Evolutionary conservation across 2,329 filamentous ascomycete genomes (phyloP).

Genomic region (Sclerotinia sclerotiorum): DNA sequence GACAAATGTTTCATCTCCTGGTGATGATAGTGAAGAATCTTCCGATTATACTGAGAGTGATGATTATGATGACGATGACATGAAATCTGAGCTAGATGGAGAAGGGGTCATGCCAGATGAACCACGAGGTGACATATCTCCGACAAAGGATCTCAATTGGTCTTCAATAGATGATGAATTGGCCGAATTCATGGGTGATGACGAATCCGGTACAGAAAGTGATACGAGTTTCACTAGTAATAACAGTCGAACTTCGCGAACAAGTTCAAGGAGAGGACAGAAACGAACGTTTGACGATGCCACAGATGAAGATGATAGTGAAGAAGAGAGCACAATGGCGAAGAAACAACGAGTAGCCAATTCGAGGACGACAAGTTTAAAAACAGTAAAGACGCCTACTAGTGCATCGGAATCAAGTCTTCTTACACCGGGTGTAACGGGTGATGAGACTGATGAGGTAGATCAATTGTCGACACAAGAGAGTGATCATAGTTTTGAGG

Average conservation of each 20-base stretch:
- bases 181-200: conserved; percentile 66
- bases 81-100: conserved; percentile 44
- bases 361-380: conserved; percentile 49
- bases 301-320: conserved; percentile 49
- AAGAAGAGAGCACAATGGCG: conserved; percentile 48
- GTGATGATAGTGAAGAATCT: conserved; percentile 43
- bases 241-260: conserved; percentile 31
- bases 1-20: conserved; percentile 47
- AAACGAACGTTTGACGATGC: conserved; percentile 41
- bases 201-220: conserved; percentile 51
- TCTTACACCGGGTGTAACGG: conserved; percentile 46
- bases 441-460: conserved; percentile 43
- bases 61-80: conserved; percentile 40
- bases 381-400: conserved; percentile 47
- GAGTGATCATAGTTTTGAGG: conserved; percentile 30
- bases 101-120: conserved; percentile 53
- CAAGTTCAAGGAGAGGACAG: conserved; percentile 28
- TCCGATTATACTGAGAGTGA: conserved; percentile 41
- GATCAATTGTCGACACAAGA: conserved; percentile 39
- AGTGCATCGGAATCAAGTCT: conserved; percentile 44
- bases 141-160: conserved; percentile 62
- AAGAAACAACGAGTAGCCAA: conserved; percentile 54
- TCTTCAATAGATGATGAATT: conserved; percentile 69
- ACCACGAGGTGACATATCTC: conserved; percentile 51
- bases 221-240: conserved; percentile 30